phyloP scores from a whole-genome alignment of 2,329 filamentous ascomycete genomes.

The Aciculosporium take region DNA sequence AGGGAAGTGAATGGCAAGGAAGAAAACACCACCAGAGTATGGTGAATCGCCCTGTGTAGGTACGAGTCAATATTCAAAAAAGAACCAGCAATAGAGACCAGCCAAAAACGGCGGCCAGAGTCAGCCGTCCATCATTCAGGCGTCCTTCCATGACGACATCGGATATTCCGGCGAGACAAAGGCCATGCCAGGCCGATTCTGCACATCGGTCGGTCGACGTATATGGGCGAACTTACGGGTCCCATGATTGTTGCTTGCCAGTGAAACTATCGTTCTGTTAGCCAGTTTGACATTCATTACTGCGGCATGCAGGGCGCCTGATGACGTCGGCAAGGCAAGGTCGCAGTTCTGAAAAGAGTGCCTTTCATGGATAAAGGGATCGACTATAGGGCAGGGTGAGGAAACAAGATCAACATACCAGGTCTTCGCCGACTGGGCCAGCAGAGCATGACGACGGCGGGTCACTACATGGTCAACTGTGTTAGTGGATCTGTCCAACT shows the following conservation, averaged over 20 bases:
- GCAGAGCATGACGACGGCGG: slow-evolving; percentile 98
- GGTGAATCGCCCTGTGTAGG: slow-evolving; percentile 71
- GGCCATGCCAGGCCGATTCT: background rate
- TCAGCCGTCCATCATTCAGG: background rate
- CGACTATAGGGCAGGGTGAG: too few species aligned
- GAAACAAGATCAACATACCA: slow-evolving; percentile 54
- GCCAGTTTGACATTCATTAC: background rate
- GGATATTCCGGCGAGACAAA: background rate
- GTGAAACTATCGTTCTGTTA: slow-evolving; percentile 60
- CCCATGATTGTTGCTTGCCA: slow-evolving; percentile 99
- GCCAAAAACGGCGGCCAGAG: background rate
- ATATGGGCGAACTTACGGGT: slow-evolving; percentile 52
- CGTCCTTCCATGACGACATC: background rate
- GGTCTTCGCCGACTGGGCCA: slow-evolving; percentile 88
- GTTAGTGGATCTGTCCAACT: slow-evolving; percentile 10
- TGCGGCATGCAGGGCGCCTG: background rate
- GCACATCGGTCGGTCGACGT: background rate
- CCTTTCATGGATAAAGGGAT: background rate
- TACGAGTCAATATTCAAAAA: slow-evolving; percentile 13
- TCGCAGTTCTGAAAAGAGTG: background rate
- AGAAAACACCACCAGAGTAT: slow-evolving; percentile 97
- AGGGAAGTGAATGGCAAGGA: slow-evolving; percentile 96
- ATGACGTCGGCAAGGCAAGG: background rate
- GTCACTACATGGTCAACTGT: slow-evolving; percentile 46
- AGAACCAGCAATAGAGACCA: background rate